Evolutionary conservation across 2,329 filamentous ascomycete species (phyloP).

Genomic region (Celoporthe dispersa): DNA sequence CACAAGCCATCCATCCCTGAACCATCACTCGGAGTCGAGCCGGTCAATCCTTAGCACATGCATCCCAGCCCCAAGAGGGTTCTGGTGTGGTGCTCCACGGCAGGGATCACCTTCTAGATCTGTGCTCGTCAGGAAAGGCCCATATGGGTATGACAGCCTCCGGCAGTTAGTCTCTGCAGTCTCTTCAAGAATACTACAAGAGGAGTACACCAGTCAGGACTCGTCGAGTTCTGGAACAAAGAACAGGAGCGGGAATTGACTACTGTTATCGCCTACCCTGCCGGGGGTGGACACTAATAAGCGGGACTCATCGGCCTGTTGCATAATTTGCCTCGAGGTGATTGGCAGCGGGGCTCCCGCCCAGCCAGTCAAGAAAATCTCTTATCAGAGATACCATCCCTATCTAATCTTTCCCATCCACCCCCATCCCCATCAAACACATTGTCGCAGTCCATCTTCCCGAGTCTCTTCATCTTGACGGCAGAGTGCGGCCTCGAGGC

Average conservation of each 20-base stretch:
- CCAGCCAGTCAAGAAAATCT: conserved; percentile 13
- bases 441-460: conserved; percentile 14
- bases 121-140: neutral
- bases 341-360: neutral
- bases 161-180: neutral
- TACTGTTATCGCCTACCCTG: conserved; percentile 13
- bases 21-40: neutral
- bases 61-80: neutral
- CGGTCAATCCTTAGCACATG: neutral
- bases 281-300: conserved; percentile 11
- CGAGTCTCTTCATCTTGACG: neutral
- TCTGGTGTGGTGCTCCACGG: neutral
- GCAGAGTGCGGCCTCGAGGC: conserved; percentile 23
- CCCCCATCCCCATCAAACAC: conserved; percentile 15
- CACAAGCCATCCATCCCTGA: neutral
- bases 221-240: conserved; percentile 4
- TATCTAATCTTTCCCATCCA: conserved; percentile 21
- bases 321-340: conserved; percentile 5
- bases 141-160: neutral
- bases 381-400: conserved; percentile 19
- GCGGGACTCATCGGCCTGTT: neutral
- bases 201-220: neutral
- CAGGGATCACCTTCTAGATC: neutral
- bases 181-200: neutral
- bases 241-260: neutral